Percentiles rank a stretch among this genome's conserved stretches.
phyloP scores from a whole-genome alignment of 768 basidiomycete species.

The Phanerochaete carnosa region DNA sequence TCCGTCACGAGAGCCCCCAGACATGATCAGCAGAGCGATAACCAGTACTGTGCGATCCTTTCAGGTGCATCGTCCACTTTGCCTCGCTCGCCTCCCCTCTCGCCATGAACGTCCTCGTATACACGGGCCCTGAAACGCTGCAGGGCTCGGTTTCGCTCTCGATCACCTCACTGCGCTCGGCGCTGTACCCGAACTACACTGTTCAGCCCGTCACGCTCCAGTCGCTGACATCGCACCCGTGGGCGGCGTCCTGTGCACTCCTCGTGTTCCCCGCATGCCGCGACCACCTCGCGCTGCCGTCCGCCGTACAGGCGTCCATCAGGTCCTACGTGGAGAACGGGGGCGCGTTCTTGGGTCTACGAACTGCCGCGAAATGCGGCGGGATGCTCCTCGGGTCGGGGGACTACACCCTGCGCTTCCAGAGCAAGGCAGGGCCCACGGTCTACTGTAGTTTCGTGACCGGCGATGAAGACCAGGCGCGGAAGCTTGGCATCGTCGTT shows the following conservation, averaged over 20 bases:
- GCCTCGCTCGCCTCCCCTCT: not conserved
- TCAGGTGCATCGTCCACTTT: not conserved
- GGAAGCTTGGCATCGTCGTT: not conserved
- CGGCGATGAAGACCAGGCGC: constrained; percentile 5
- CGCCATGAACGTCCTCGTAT: constrained; percentile 44
- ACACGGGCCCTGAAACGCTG: constrained; percentile 41
- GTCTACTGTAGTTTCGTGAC: constrained; percentile 7
- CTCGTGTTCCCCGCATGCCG: constrained; percentile 73
- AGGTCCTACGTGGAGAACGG: constrained; percentile 61
- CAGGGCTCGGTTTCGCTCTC: constrained; percentile 30
- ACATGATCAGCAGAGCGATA: not conserved
- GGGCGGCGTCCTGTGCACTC: constrained; percentile 71
- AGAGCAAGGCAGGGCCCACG: constrained; percentile 6
- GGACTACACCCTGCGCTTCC: constrained; percentile 10
- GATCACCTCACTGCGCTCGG: constrained; percentile 39
- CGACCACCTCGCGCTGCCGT: constrained; percentile 27
- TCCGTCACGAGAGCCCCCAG: not conserved
- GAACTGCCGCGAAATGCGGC: constrained; percentile 55
- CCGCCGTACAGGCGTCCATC: constrained; percentile 42
- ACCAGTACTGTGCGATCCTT: not conserved
- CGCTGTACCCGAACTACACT: constrained; percentile 74
- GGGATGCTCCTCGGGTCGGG: not conserved
- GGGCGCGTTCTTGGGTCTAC: constrained; percentile 68
- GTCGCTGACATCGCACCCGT: constrained; percentile 65
- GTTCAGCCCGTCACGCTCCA: constrained; percentile 65